A percentile compares a stretch with the other conserved stretches of the same genome.
These are phyloP conservation scores for Macrotyloma uniflorum DNA, from an alignment of 306 rosid species.

Conservation along the genomic window DNA sequence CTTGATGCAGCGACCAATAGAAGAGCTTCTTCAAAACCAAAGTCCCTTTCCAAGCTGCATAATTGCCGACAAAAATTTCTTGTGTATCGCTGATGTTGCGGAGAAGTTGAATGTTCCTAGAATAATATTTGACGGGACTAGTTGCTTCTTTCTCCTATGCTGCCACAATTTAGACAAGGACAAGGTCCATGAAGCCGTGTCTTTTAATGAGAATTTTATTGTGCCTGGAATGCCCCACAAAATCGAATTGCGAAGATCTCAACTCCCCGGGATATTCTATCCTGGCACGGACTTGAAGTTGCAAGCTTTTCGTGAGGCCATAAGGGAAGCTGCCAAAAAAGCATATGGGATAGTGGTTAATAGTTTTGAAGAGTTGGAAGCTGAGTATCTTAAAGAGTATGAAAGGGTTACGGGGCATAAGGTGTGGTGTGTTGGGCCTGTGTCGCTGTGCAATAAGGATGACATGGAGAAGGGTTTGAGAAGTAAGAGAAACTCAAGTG, in stretches of 20 bases:
- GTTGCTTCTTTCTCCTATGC: slow-evolving; percentile 48
- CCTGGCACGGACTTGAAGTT: not conserved
- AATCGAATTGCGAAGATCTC: slow-evolving; percentile 34
- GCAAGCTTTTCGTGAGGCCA: slow-evolving; percentile 1
- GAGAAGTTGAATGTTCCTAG: slow-evolving; percentile 48
- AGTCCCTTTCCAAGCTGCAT: slow-evolving; percentile 49
- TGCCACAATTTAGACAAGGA: not conserved
- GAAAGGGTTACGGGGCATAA: slow-evolving; percentile 9
- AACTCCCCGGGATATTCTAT: slow-evolving; percentile 25
- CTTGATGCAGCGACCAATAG: slow-evolving; percentile 46
- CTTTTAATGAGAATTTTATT: slow-evolving; percentile 28
- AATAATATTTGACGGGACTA: slow-evolving; percentile 45
- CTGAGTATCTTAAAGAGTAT: slow-evolving; percentile 36
- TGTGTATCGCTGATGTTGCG: slow-evolving; percentile 41
- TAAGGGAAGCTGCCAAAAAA: not conserved
- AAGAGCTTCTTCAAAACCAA: slow-evolving; percentile 30
- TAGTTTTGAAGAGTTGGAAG: slow-evolving; percentile 51
- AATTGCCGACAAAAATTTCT: slow-evolving; percentile 40
- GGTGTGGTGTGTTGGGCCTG: slow-evolving; percentile 61
- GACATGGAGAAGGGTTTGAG: slow-evolving; percentile 46
- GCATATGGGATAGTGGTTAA: slow-evolving; percentile 48
- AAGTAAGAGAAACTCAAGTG: slow-evolving; percentile 42
- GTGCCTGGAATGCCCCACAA: slow-evolving; percentile 39
- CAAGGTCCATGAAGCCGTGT: slow-evolving; percentile 7
- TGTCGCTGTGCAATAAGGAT: slow-evolving; percentile 41